These are phyloP conservation scores for Paramecium pentaurelia DNA, from an alignment of 73 alveolate genomes.

Conservation along the genomic window DNA sequence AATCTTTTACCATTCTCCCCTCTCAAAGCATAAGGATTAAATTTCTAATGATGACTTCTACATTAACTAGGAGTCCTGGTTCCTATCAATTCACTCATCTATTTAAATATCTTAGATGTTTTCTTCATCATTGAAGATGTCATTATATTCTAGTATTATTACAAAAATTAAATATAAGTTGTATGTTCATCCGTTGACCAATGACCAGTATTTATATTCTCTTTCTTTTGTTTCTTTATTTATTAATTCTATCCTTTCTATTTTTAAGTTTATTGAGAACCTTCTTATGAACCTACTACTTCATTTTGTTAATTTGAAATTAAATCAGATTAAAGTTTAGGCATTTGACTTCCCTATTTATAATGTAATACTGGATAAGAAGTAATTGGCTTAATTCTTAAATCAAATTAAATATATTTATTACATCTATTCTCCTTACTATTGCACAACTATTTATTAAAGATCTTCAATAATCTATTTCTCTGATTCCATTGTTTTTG, in stretches of 20 bases:
- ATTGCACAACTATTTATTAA: neutral
- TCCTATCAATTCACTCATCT: constrained; percentile 23
- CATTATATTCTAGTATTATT: neutral
- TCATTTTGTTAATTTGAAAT: neutral
- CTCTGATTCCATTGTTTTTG: neutral
- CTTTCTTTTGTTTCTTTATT: neutral
- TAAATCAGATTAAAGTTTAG: neutral
- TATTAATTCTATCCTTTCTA: neutral
- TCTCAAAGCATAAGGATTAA: constrained; percentile 15
- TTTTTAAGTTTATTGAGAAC: neutral
- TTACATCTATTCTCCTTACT: neutral
- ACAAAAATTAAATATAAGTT: neutral
- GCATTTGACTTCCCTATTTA: neutral
- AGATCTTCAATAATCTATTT: neutral
- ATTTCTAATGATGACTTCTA: constrained; percentile 3
- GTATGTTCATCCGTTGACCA: neutral
- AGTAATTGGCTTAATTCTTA: neutral
- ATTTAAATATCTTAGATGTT: constrained; percentile 5
- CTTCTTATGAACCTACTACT: neutral
- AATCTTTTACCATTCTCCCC: constrained; percentile 24
- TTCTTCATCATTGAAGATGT: constrained; percentile 24
- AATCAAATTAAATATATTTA: neutral
- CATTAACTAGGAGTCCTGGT: constrained; percentile 24
- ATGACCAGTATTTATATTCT: constrained; percentile 17
- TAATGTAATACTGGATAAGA: neutral